A percentile compares a stretch with the other conserved stretches of the same genome.
phyloP scores from a whole-genome alignment of 2,329 filamentous ascomycete species.

The Nothopassalora personata region DNA sequence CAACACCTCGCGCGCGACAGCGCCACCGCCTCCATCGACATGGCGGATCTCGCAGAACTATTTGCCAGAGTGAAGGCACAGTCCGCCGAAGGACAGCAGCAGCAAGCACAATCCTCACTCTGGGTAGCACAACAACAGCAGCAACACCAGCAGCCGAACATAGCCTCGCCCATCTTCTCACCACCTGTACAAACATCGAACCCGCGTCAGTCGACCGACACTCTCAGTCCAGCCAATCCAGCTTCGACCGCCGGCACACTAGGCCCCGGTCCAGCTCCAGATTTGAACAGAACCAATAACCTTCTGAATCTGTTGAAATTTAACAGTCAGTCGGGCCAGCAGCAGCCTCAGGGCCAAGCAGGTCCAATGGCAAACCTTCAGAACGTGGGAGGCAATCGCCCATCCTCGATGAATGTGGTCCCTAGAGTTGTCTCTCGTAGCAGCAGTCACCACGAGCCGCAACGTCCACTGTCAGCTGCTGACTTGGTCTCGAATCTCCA shows the following conservation, averaged over 20 bases:
- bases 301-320: constrained; percentile 63
- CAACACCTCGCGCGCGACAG: background rate
- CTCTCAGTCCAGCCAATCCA: constrained; percentile 52
- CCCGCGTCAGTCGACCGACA: constrained; percentile 52
- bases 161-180: constrained; percentile 55
- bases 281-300: constrained; percentile 38
- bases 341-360: constrained; percentile 21
- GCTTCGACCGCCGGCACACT: constrained; percentile 39
- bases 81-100: constrained; percentile 10
- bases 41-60: constrained; percentile 28
- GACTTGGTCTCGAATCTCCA: constrained; percentile 55
- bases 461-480: constrained; percentile 46
- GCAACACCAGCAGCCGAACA: constrained; percentile 50
- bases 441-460: constrained; percentile 5
- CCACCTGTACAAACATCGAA: constrained; percentile 50
- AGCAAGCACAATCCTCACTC: constrained; percentile 16
- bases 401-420: constrained; percentile 15
- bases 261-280: constrained; percentile 26
- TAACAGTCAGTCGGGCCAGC: constrained; percentile 41
- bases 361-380: constrained; percentile 37
- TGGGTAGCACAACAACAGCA: constrained; percentile 12
- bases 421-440: constrained; percentile 15
- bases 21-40: background rate
- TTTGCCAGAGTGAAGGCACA: constrained; percentile 39
- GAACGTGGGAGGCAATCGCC: constrained; percentile 24